Percentiles rank a stretch among this genome's conserved stretches.
Evolutionary conservation across 2,329 filamentous ascomycete species (phyloP).

Genomic region (Curvularia sp.): DNA sequence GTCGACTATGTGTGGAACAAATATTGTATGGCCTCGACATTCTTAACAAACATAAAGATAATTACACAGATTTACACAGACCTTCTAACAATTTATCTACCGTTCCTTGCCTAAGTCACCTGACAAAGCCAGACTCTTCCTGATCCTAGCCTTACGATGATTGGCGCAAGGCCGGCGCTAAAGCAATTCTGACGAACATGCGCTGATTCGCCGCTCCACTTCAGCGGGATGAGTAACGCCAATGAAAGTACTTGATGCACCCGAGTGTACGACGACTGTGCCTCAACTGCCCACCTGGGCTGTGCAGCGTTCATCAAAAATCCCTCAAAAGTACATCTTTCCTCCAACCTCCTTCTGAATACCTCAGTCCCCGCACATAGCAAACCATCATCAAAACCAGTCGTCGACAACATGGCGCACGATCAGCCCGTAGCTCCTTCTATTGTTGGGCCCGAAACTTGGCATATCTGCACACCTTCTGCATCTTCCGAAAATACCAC

Average conservation of each 20-base stretch:
- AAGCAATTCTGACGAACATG: slow-evolving; percentile 6
- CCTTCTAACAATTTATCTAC: no score
- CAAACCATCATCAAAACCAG: not conserved
- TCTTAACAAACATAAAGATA: no score
- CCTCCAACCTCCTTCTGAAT: slow-evolving; percentile 3
- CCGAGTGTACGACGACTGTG: slow-evolving; percentile 5
- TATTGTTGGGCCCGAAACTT: slow-evolving; percentile 8
- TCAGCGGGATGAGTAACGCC: slow-evolving; percentile 4
- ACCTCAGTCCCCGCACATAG: not conserved
- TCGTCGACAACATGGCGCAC: slow-evolving; percentile 9
- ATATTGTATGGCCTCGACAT: no score
- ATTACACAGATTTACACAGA: no score
- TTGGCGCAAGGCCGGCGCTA: slow-evolving; percentile 1
- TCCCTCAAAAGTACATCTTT: not conserved
- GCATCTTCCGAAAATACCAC: slow-evolving; percentile 13
- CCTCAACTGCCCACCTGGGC: slow-evolving; percentile 1
- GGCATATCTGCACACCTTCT: slow-evolving; percentile 12
- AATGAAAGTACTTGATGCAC: slow-evolving; percentile 10
- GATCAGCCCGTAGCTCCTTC: slow-evolving; percentile 3
- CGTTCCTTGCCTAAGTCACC: slow-evolving; percentile 1
- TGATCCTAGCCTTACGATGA: not conserved
- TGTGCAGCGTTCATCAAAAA: slow-evolving; percentile 2
- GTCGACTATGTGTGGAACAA: no score
- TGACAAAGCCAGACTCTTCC: not conserved
- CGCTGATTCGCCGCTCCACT: slow-evolving; percentile 6